phyloP scores from a whole-genome alignment of 768 basidiomycete genomes.

The Infundibulicybe gibba region DNA sequence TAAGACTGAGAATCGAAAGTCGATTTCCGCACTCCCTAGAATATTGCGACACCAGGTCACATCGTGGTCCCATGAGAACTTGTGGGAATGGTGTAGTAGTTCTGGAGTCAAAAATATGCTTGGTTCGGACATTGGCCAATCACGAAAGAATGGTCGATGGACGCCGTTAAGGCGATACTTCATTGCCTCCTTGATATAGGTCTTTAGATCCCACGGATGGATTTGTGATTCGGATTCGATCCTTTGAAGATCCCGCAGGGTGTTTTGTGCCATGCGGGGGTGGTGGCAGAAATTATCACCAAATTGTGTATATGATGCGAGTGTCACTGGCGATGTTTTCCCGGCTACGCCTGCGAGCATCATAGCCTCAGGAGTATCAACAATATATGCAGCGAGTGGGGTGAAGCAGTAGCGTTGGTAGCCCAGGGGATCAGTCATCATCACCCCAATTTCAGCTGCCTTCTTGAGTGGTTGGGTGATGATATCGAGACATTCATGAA shows the following conservation, averaged over 20 bases:
- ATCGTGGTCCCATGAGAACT: constrained; percentile 33
- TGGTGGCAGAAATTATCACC: too few relatives aligned
- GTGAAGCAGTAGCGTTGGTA: constrained; percentile 11
- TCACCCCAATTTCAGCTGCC: too few relatives aligned
- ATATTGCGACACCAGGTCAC: constrained; percentile 31
- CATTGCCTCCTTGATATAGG: constrained; percentile 20
- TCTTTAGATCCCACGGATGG: constrained; percentile 19
- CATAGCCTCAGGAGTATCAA: constrained; percentile 26
- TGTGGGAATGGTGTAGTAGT: constrained; percentile 35
- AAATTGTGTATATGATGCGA: too few relatives aligned
- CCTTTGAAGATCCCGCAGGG: constrained; percentile 10
- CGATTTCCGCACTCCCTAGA: constrained; percentile 27
- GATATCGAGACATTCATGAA: constrained; percentile 9
- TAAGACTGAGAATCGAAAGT: too few relatives aligned
- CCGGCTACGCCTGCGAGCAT: too few relatives aligned
- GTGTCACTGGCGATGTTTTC: too few relatives aligned
- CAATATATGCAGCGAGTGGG: constrained; percentile 17
- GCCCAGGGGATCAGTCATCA: too few relatives aligned
- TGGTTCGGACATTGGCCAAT: constrained; percentile 29
- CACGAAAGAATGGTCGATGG: constrained; percentile 32
- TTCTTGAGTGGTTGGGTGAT: too few relatives aligned
- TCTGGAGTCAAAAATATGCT: constrained; percentile 23
- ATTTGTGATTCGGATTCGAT: constrained; percentile 5
- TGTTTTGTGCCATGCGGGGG: constrained; percentile 15
- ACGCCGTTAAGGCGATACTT: too few relatives aligned